Base-by-base conservation (phyloP, 2,329 filamentous ascomycete species). In the Botrytis porri region DNA sequence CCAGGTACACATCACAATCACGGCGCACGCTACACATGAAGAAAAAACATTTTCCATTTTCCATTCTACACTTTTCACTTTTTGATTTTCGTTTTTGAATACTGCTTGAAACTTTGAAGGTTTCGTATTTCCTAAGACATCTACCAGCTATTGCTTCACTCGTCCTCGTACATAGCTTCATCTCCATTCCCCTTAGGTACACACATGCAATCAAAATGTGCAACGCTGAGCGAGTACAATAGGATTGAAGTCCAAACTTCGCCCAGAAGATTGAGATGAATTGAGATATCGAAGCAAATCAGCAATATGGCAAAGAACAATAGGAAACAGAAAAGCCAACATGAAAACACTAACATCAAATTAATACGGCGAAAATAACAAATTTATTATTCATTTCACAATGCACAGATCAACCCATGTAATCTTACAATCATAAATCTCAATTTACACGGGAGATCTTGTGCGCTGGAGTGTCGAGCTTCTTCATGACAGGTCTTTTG, bases 391-490 rank as follows among this genome's bases (percentile, higher is more conserved):
- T 37, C n/a, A 69, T 69, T 69, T 37, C 35, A 57, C 39, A 32
- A 32, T 59, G 65, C 65, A 69, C 25, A 32, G 39, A 22, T 51
- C 18, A 41, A 57, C 18, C 51, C 35, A 22, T 67, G 32, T 67
- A n/a, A n/a, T n/a, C n/a, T n/a, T n/a, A 57, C 35, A 67, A 41
- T 67, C 65, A 9, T 57, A 37, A 57, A 43, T 25, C 48, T 69
- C 25, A 22, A 41, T 41, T 32, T 6, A 25, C n/a, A 69, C 37
- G 37, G 18, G 32, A 41, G 25, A 57, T 39, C n/a, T 29, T 22
- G n/a, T 41, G 18, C 14, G n/a, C 25, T 59, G n/a, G 22, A 69
- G 37, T 69, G 25, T 8, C 25, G 7, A 41, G 57, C 48, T 3
- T 59, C 35, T 41, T 18, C 18, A 43, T 25, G 37, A 32, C 51